Conservation (phyloP, 805 yeast species). For the Yarrowia sp. region DNA sequence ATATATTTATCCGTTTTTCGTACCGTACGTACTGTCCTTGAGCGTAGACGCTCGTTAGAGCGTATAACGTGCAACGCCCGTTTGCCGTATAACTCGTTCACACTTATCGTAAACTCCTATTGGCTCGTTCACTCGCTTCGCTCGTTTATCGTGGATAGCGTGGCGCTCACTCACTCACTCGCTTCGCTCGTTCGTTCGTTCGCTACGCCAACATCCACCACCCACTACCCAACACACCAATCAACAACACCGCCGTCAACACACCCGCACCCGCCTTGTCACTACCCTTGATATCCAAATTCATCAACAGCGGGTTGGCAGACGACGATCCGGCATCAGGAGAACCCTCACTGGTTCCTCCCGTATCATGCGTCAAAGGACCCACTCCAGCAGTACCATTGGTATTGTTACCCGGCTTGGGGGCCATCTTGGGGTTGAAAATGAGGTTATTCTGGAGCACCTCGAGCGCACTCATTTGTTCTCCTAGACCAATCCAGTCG, state of each 20-base stretch:
- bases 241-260: constrained; percentile 71
- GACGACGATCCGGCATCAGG: constrained; percentile 37
- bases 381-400: constrained; percentile 39
- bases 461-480: constrained; percentile 78
- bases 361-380: constrained; percentile 62
- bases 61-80: no score
- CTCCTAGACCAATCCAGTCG: constrained; percentile 78
- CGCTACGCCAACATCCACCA: constrained; percentile 63
- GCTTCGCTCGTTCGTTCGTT: background rate
- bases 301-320: constrained; percentile 6
- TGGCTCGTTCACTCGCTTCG: background rate
- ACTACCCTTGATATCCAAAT: constrained; percentile 48
- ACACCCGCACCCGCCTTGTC: constrained; percentile 91
- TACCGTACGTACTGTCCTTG: no score
- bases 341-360: constrained; percentile 67
- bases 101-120: background rate
- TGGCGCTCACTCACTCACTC: background rate
- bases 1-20: no score
- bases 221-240: constrained; percentile 59
- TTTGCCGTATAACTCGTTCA: no score
- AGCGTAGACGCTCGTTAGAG: no score
- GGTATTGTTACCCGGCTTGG: constrained; percentile 18
- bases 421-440: constrained; percentile 38
- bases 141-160: background rate
- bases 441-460: constrained; percentile 50